Conservation (phyloP, 1,284 basidiomycete species). For the Polyporus tsugae region DNA sequence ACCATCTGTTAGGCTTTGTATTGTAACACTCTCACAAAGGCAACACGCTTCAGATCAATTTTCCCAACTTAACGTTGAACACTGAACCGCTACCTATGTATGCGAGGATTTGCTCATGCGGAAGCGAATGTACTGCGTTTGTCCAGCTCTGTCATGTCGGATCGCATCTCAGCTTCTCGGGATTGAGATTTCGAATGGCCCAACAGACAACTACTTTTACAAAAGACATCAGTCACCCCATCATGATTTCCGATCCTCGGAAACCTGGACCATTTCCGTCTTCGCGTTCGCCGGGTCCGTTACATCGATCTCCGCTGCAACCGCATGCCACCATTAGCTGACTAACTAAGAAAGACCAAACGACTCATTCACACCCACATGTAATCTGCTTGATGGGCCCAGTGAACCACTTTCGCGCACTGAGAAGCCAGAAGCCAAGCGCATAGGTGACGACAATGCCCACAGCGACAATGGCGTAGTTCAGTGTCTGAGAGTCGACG, state of each 20-base stretch:
- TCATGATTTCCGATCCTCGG: not conserved
- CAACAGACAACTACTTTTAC: not conserved
- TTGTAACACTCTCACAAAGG: too few species aligned
- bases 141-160: too few species aligned
- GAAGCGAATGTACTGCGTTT: too few species aligned
- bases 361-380: conserved; percentile 43
- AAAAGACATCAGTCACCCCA: not conserved
- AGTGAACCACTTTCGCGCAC: conserved; percentile 74
- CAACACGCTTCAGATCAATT: too few species aligned
- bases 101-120: too few species aligned
- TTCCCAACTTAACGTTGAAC: too few species aligned
- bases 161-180: too few species aligned
- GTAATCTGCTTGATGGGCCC: conserved; percentile 72
- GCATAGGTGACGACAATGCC: conserved; percentile 72
- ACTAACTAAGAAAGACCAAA: not conserved
- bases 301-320: not conserved
- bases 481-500: conserved; percentile 73
- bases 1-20: too few species aligned
- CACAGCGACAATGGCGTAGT: conserved; percentile 78
- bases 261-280: not conserved
- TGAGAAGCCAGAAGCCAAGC: conserved; percentile 70
- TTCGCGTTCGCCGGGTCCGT: not conserved
- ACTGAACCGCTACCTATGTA: too few species aligned
- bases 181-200: too few species aligned
- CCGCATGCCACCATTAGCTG: not conserved